These are phyloP conservation scores for Tubosaeta sp. DNA, from an alignment of 768 basidiomycete genomes.

Conservation along the genomic window DNA sequence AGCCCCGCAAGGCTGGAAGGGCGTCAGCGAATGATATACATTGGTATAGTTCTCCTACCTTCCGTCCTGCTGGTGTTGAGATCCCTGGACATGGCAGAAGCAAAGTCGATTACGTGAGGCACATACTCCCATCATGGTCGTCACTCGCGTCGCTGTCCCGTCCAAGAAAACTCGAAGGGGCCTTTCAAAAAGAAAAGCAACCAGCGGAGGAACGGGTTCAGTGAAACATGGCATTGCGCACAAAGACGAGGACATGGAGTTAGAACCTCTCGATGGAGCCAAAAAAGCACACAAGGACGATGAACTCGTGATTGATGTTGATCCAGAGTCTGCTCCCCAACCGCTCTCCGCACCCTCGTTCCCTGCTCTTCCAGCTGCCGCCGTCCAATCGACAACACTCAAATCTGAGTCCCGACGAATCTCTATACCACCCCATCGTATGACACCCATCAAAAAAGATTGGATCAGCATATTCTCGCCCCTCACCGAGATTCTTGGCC, in stretches of 20 bases:
- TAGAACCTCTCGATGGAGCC: constrained; percentile 13
- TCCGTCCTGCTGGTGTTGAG: constrained; percentile 31
- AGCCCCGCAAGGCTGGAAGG: constrained; percentile 35
- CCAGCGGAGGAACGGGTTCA: constrained; percentile 10
- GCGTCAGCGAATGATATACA: not conserved
- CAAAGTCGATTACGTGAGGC: constrained; percentile 17
- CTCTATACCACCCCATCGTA: constrained; percentile 92
- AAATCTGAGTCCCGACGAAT: constrained; percentile 88
- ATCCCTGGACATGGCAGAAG: constrained; percentile 24
- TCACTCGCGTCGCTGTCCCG: constrained; percentile 33
- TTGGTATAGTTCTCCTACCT: constrained; percentile 30
- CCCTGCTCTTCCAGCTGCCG: constrained; percentile 60
- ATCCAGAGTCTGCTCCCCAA: constrained; percentile 41
- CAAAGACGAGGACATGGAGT: constrained; percentile 32
- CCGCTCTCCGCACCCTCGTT: constrained; percentile 60
- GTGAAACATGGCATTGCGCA: constrained; percentile 8
- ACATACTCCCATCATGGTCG: constrained; percentile 34
- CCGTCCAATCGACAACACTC: constrained; percentile 44
- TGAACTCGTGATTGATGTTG: constrained; percentile 57
- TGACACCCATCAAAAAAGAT: constrained; percentile 95
- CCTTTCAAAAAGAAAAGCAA: constrained; percentile 36
- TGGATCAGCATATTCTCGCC: constrained; percentile 96
- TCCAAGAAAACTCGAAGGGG: constrained; percentile 43
- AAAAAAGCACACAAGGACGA: constrained; percentile 43
- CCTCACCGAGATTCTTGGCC: constrained; percentile 86